phyloP scores from a whole-genome alignment of 306 rosid genomes.

The Quercus dentata region DNA sequence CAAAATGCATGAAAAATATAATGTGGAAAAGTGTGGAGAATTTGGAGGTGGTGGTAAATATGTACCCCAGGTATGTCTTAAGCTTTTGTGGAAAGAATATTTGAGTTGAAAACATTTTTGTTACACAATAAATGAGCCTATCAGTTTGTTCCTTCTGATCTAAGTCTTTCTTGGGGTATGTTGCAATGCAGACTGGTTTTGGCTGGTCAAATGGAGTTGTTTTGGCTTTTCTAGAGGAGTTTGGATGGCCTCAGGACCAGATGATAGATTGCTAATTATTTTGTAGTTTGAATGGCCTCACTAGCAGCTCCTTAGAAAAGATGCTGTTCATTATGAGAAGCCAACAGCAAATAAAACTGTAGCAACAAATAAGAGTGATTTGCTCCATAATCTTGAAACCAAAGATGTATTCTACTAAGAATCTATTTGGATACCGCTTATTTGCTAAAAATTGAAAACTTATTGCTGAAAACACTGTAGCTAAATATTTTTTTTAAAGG shows the following conservation, averaged over 20 bases:
- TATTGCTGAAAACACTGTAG: no score
- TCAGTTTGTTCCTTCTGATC: background rate
- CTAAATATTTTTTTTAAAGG: no score
- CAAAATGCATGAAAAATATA: slow-evolving; percentile 76
- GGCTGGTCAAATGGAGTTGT: slow-evolving; percentile 97
- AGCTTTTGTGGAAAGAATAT: background rate
- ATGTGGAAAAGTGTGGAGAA: slow-evolving; percentile 68
- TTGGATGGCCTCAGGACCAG: slow-evolving; percentile 87
- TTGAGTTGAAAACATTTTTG: background rate
- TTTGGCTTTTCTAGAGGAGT: slow-evolving; percentile 89
- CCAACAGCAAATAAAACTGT: background rate
- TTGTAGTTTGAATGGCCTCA: slow-evolving; percentile 4
- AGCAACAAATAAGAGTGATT: background rate
- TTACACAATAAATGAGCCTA: background rate
- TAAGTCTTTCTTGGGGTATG: slow-evolving; percentile 14
- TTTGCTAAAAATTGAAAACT: no score
- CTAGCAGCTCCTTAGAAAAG: background rate
- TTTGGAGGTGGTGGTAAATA: slow-evolving; percentile 91
- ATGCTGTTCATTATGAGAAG: background rate
- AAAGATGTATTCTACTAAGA: background rate
- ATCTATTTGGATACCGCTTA: no score
- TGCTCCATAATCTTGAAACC: background rate
- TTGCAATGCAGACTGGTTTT: slow-evolving; percentile 83
- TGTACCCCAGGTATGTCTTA: slow-evolving; percentile 57
- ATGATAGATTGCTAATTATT: slow-evolving; percentile 42